Percentiles rank a stretch among this genome's conserved stretches.
phyloP scores from a whole-genome alignment of 768 basidiomycete species.

The Austroboletus eburneus region DNA sequence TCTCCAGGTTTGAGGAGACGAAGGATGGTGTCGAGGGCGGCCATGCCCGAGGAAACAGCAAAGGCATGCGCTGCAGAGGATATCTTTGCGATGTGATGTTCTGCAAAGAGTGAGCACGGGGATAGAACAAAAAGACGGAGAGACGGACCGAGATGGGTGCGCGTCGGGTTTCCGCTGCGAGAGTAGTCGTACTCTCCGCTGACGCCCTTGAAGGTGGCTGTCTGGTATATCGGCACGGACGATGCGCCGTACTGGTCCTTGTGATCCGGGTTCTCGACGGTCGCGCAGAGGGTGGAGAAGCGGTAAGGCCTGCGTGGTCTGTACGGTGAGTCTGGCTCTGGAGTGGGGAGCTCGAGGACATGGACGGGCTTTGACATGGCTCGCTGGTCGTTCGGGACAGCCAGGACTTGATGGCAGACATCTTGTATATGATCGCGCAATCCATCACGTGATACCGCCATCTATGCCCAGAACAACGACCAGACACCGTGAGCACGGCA shows the following conservation, averaged over 20 bases:
- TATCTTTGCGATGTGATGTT: conserved; percentile 96
- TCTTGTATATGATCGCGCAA: conserved; percentile 19
- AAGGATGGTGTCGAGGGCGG: conserved; percentile 91
- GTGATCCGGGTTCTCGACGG: conserved; percentile 85
- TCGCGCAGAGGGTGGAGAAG: conserved; percentile 90
- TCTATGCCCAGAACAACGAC: conserved; percentile 22
- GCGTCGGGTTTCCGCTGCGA: conserved; percentile 93
- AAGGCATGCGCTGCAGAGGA: conserved; percentile 89
- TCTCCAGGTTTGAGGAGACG: conserved; percentile 94
- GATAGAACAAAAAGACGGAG: neutral
- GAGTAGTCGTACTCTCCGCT: conserved; percentile 89
- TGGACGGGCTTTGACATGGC: conserved; percentile 11
- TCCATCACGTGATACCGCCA: conserved; percentile 17
- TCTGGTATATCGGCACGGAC: conserved; percentile 96
- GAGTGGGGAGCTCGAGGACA: conserved; percentile 65
- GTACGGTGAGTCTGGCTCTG: conserved; percentile 75
- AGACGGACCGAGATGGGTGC: conserved; percentile 82
- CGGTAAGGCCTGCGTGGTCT: conserved; percentile 69
- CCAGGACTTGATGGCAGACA: no score
- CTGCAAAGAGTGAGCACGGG: conserved; percentile 38
- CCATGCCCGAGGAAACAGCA: conserved; percentile 96
- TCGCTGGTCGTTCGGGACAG: conserved; percentile 1
- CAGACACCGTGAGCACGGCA: conserved; percentile 30
- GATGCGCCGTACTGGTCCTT: conserved; percentile 96
- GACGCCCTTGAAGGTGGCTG: conserved; percentile 95